Evolutionary conservation across 2,329 filamentous ascomycete genomes (phyloP).

Genomic region (Erysiphe pulchra): DNA sequence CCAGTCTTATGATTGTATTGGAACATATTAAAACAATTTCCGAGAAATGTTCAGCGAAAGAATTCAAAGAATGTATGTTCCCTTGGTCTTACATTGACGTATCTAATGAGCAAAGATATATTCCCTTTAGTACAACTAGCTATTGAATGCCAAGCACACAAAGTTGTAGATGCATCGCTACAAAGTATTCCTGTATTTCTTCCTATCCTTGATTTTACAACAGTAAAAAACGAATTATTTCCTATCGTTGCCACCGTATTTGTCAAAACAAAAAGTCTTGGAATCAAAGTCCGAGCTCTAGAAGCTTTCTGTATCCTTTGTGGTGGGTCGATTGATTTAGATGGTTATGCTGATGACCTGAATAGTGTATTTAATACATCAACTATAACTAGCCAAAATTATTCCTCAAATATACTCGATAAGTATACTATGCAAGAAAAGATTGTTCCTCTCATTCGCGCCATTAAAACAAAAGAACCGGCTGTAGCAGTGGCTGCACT

Average conservation of each 20-base stretch:
- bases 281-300: conserved; percentile 78
- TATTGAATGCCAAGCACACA: conserved; percentile 71
- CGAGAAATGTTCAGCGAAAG: conserved; percentile 63
- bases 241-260: conserved; percentile 79
- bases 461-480: conserved; percentile 92
- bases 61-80: conserved; percentile 68
- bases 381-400: conserved; percentile 23
- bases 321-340: conserved; percentile 37
- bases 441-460: conserved; percentile 69
- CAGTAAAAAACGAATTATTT: conserved; percentile 91
- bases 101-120: conserved; percentile 33
- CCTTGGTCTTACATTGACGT: not conserved
- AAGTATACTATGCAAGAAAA: conserved; percentile 98
- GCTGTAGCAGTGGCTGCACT: conserved; percentile 90
- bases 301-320: conserved; percentile 80
- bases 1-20: conserved; percentile 71
- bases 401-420: conserved; percentile 56
- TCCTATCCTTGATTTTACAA: conserved; percentile 79
- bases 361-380: conserved; percentile 46
- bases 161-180: conserved; percentile 65
- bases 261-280: conserved; percentile 73
- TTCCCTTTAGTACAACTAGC: conserved; percentile 64
- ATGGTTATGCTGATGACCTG: conserved; percentile 24
- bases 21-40: conserved; percentile 58
- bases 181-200: conserved; percentile 56